phyloP scores from a whole-genome alignment of 305 asterid genomes.

The Fraxinus xanthoxyloides region DNA sequence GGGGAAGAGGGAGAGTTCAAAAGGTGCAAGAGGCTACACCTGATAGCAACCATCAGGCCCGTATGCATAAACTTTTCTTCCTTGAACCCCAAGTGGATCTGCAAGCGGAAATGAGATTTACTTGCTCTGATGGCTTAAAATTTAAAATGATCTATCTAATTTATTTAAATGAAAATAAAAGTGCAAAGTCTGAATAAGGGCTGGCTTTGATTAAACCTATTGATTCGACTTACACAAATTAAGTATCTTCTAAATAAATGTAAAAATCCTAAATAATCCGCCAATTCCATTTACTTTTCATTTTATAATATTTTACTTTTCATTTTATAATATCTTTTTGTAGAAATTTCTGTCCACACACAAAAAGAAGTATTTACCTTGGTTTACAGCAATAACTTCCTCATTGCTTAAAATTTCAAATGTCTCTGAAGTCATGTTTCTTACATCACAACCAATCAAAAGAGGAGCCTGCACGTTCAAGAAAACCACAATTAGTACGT shows the following conservation, averaged over 20 bases:
- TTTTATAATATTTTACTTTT: background rate
- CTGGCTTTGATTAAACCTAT: background rate
- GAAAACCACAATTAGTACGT: background rate
- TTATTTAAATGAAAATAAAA: background rate
- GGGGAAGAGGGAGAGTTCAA: background rate
- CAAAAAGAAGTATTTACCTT: conserved; percentile 48
- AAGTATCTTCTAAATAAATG: background rate
- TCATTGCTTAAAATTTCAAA: conserved; percentile 63
- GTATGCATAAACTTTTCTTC: conserved; percentile 62
- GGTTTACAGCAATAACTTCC: conserved; percentile 85
- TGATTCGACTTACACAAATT: background rate
- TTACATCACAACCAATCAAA: conserved; percentile 86
- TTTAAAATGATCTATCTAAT: background rate
- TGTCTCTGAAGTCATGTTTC: conserved; percentile 74
- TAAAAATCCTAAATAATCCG: background rate
- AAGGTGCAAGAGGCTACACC: conserved; percentile 36
- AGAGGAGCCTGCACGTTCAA: conserved; percentile 71
- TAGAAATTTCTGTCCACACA: background rate
- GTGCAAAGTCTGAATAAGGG: background rate
- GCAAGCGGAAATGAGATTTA: conserved; percentile 25
- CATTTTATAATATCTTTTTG: background rate
- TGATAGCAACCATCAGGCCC: conserved; percentile 62
- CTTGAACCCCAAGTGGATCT: conserved; percentile 92
- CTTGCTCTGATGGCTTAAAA: background rate
- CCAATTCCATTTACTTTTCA: background rate